phyloP scores from a whole-genome alignment of 495 filamentous ascomycete genomes.

The Neurospora sp. region DNA sequence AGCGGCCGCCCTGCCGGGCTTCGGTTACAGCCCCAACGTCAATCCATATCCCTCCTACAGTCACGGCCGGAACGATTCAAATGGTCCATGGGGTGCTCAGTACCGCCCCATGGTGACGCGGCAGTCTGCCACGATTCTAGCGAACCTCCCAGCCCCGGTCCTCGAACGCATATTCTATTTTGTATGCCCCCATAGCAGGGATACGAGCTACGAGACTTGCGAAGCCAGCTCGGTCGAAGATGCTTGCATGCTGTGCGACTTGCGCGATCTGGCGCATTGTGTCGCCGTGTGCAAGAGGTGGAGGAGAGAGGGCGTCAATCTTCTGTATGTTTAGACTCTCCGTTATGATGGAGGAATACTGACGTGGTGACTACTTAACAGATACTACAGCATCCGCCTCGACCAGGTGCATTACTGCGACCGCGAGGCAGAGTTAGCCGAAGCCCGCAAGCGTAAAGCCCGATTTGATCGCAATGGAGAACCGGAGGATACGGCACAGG shows the following conservation, averaged over 20 bases:
- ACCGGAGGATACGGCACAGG: slow-evolving; percentile 65
- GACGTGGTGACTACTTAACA: slow-evolving; percentile 23
- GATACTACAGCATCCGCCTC: slow-evolving; percentile 83
- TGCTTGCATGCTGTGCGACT: slow-evolving; percentile 91
- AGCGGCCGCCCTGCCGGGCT: slow-evolving; percentile 8
- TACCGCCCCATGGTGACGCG: slow-evolving; percentile 13
- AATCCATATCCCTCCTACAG: not conserved
- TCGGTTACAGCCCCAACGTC: slow-evolving; percentile 2
- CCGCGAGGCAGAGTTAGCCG: slow-evolving; percentile 67
- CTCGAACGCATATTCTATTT: slow-evolving; percentile 65
- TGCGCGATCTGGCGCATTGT: slow-evolving; percentile 80
- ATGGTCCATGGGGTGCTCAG: not conserved
- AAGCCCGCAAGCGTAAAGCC: slow-evolving; percentile 64
- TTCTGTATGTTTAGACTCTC: slow-evolving; percentile 45
- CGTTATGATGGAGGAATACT: not conserved
- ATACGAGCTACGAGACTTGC: slow-evolving; percentile 68
- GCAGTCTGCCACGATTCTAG: slow-evolving; percentile 21
- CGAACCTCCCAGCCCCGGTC: slow-evolving; percentile 49
- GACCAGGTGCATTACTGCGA: slow-evolving; percentile 93
- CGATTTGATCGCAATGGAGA: slow-evolving; percentile 66
- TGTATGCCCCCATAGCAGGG: slow-evolving; percentile 73
- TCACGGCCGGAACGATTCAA: not conserved
- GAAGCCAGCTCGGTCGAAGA: slow-evolving; percentile 74
- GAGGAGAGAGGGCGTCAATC: slow-evolving; percentile 43
- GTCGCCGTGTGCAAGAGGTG: slow-evolving; percentile 63